A percentile compares a stretch with the other conserved stretches of the same genome.
These are phyloP conservation scores for Fusarium dlaminii DNA, from an alignment of 2,329 filamentous ascomycete genomes.

Conservation along the genomic window DNA sequence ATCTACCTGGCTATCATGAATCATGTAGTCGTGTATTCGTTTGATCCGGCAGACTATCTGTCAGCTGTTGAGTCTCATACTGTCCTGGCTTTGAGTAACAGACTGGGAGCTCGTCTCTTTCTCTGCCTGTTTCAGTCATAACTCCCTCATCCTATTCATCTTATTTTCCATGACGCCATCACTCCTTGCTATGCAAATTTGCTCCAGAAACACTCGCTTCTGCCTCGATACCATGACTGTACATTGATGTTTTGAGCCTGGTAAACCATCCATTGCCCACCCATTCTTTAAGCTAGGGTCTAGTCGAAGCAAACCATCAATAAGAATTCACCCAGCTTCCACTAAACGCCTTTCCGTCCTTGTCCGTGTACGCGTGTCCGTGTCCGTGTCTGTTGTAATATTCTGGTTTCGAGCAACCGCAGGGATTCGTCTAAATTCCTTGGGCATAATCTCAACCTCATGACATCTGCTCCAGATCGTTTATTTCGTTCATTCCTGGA, in stretches of 20 bases:
- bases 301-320: conserved; percentile 14
- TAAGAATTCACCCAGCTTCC: neutral
- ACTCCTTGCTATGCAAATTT: conserved; percentile 43
- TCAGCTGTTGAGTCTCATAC: neutral
- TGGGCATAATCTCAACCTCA: neutral
- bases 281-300: conserved; percentile 15
- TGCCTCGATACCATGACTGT: neutral
- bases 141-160: neutral
- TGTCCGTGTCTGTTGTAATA: neutral
- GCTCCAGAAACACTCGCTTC: conserved; percentile 17
- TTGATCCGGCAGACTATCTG: neutral
- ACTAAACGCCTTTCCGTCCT: conserved; percentile 1
- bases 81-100: neutral
- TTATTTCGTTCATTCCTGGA: conserved; percentile 53
- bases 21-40: conserved; percentile 5
- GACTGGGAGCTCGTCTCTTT: neutral
- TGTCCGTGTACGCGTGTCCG: neutral
- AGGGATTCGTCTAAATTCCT: neutral
- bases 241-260: neutral
- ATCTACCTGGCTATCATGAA: neutral
- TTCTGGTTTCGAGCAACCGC: neutral
- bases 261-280: neutral
- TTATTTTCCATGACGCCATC: conserved; percentile 36
- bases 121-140: neutral
- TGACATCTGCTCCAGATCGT: conserved; percentile 46